These are phyloP conservation scores for Phaeoacremonium minimum DNA, from an alignment of 2,329 filamentous ascomycete genomes.

Conservation along the genomic window DNA sequence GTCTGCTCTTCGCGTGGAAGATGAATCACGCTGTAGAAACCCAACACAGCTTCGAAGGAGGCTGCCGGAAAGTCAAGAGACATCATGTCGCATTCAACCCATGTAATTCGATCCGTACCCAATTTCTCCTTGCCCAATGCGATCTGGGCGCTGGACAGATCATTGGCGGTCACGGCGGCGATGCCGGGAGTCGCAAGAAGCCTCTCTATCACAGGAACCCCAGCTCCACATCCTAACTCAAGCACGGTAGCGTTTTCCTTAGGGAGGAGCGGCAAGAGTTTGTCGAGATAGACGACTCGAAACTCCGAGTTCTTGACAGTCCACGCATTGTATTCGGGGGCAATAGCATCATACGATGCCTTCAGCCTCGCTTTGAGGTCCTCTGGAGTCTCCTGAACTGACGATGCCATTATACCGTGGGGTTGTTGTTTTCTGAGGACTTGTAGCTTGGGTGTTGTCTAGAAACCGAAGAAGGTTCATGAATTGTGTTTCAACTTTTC, in stretches of 20 bases:
- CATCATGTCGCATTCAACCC: slow-evolving; percentile 7
- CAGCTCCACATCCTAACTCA: slow-evolving; percentile 37
- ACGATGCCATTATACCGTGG: neutral
- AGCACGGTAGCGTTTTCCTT: slow-evolving; percentile 18
- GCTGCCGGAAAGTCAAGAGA: slow-evolving; percentile 20
- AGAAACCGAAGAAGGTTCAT: too few species aligned
- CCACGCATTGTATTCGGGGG: slow-evolving; percentile 33
- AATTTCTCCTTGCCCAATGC: slow-evolving; percentile 21
- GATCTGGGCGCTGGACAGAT: slow-evolving; percentile 34
- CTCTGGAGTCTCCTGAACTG: slow-evolving; percentile 1
- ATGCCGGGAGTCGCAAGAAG: slow-evolving; percentile 21
- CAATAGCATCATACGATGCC: slow-evolving; percentile 33
- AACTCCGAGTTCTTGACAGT: slow-evolving; percentile 21
- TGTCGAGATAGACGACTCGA: slow-evolving; percentile 27
- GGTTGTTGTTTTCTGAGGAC: too few species aligned
- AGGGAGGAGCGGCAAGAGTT: slow-evolving; percentile 20
- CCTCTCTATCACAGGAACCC: slow-evolving; percentile 26
- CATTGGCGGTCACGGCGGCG: slow-evolving; percentile 29
- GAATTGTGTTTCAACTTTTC: too few species aligned
- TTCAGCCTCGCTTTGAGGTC: slow-evolving; percentile 33
- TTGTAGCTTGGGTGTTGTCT: too few species aligned
- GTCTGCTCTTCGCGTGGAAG: slow-evolving; percentile 47
- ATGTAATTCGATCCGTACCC: slow-evolving; percentile 6
- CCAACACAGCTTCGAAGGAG: slow-evolving; percentile 43
- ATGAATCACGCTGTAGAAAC: slow-evolving; percentile 52